These are phyloP conservation scores for Phytophthora gonapodyides DNA, from an alignment of 352 stramenopile species.

Conservation along the genomic window DNA sequence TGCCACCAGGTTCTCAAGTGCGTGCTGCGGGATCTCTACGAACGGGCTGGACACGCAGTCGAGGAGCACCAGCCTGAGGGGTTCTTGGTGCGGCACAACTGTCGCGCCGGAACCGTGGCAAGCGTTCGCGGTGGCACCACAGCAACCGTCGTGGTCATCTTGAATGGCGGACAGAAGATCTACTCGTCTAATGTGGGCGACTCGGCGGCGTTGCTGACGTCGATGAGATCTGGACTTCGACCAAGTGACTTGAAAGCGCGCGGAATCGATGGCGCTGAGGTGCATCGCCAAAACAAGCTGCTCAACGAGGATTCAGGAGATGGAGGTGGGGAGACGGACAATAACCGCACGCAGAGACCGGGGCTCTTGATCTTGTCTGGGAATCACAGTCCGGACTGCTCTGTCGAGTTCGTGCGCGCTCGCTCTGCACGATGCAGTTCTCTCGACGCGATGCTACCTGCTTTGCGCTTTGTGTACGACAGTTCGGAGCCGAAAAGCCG, in stretches of 20 bases:
- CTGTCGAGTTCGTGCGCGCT: slow-evolving; percentile 75
- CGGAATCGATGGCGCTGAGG: slow-evolving; percentile 10
- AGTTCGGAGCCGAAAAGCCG: slow-evolving; percentile 35
- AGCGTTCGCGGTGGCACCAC: slow-evolving; percentile 92
- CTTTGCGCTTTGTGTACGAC: slow-evolving; percentile 90
- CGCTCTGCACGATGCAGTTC: slow-evolving; percentile 40
- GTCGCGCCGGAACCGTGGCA: slow-evolving; percentile 36
- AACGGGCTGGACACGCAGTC: slow-evolving; percentile 60
- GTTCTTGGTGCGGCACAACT: slow-evolving; percentile 62
- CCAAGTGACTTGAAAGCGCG: slow-evolving; percentile 38
- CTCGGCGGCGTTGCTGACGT: slow-evolving; percentile 56
- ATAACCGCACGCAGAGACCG: slow-evolving; percentile 18
- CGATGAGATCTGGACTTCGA: slow-evolving; percentile 27
- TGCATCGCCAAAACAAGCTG: slow-evolving; percentile 20
- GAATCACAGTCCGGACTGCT: slow-evolving; percentile 82
- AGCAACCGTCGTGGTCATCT: slow-evolving; percentile 79
- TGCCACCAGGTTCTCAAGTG: slow-evolving; percentile 72
- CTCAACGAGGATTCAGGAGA: slow-evolving; percentile 15
- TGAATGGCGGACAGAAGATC: slow-evolving; percentile 69
- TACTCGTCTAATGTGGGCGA: slow-evolving; percentile 88
- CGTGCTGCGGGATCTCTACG: slow-evolving; percentile 66
- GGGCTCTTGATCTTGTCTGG: slow-evolving; percentile 69
- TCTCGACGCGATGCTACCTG: slow-evolving; percentile 40
- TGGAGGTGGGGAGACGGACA: slow-evolving; percentile 24
- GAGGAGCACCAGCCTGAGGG: slow-evolving; percentile 58